A percentile compares a stretch with the other conserved stretches of the same genome.
phyloP scores from a whole-genome alignment of 805 yeast genomes.

The Ogataea methanolica region DNA sequence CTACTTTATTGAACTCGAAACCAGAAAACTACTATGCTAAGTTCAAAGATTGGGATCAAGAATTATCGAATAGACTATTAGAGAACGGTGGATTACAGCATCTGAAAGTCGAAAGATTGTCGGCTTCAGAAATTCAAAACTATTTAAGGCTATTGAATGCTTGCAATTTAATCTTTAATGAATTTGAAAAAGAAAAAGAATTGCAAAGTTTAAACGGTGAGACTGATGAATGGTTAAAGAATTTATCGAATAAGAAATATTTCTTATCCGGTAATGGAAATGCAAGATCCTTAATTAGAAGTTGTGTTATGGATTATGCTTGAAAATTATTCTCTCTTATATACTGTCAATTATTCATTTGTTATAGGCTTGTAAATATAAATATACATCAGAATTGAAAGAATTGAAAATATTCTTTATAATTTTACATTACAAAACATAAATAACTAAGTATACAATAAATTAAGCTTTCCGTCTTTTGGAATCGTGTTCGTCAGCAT shows the following conservation, averaged over 20 bases:
- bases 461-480: constrained; percentile 13
- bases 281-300: constrained; percentile 45
- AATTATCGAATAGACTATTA: constrained; percentile 44
- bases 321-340: constrained; percentile 9
- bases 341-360: constrained; percentile 6
- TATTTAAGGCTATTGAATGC: constrained; percentile 38
- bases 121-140: constrained; percentile 39
- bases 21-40: constrained; percentile 54
- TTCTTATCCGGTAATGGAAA: constrained; percentile 63
- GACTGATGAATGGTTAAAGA: constrained; percentile 24
- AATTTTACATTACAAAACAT: neutral
- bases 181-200: constrained; percentile 29
- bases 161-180: constrained; percentile 34
- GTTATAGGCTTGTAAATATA: neutral
- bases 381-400: neutral
- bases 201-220: constrained; percentile 6
- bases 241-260: constrained; percentile 44
- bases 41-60: constrained; percentile 45
- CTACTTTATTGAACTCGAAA: constrained; percentile 46
- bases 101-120: constrained; percentile 39
- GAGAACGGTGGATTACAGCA: constrained; percentile 23
- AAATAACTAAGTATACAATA: neutral
- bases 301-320: constrained; percentile 33
- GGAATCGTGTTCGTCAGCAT: constrained; percentile 10
- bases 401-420: neutral